Evolutionary conservation across 805 yeast genomes (phyloP).

Genomic region (Candida rishiriensis): DNA sequence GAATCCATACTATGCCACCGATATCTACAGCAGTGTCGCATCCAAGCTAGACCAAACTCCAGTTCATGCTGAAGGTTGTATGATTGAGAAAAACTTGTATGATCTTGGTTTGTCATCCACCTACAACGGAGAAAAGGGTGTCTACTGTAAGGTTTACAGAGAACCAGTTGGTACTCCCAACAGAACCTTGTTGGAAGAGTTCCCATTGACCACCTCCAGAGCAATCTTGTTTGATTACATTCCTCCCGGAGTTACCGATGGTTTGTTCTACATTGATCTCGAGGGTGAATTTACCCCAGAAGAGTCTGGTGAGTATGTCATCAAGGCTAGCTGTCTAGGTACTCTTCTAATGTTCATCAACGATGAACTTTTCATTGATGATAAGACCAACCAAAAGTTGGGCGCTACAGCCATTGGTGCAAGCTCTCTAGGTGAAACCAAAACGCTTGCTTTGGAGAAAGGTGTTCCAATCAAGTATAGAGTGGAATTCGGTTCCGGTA

Average conservation of each 20-base stretch:
- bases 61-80: conserved; percentile 13
- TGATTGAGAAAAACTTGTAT: conserved; percentile 5
- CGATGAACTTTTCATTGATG: conserved; percentile 40
- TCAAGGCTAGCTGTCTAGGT: conserved; percentile 38
- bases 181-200: too few species aligned
- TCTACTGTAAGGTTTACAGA: conserved; percentile 22
- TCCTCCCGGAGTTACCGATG: too few species aligned
- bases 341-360: conserved; percentile 40
- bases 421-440: conserved; percentile 9
- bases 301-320: conserved; percentile 34
- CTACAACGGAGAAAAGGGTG: too few species aligned
- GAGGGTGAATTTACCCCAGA: conserved; percentile 36
- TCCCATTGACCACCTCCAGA: too few species aligned
- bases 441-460: conserved; percentile 25
- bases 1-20: conserved; percentile 19
- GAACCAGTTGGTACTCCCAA: conserved; percentile 12
- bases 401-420: conserved; percentile 31
- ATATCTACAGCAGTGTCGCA: conserved; percentile 13
- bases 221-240: too few species aligned
- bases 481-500: conserved; percentile 34
- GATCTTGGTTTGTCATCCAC: too few species aligned
- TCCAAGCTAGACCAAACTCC: conserved; percentile 18
- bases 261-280: conserved; percentile 19
- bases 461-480: conserved; percentile 34
- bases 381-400: conserved; percentile 36